These are phyloP conservation scores for Ajuga chamaepitys DNA, from an alignment of 257 asterid genomes.

Conservation along the genomic window DNA sequence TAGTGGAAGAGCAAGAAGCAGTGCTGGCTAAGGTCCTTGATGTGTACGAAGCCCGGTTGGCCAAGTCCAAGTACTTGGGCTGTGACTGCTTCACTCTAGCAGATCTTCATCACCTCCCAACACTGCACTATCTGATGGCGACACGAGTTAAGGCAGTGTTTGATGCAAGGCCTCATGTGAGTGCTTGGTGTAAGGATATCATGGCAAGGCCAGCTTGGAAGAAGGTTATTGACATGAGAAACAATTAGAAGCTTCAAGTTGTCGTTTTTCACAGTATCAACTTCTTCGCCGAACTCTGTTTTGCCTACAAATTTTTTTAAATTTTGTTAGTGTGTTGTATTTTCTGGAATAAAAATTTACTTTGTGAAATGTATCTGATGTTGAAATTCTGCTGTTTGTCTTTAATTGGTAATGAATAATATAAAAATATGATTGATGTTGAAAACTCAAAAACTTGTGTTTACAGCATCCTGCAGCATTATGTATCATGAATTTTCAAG, in stretches of 20 bases:
- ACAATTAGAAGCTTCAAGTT: neutral
- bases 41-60: conserved; percentile 41
- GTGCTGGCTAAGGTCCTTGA: conserved; percentile 41
- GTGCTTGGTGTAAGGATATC: conserved; percentile 42
- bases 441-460: neutral
- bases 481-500: too few species aligned
- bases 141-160: conserved; percentile 27
- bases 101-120: conserved; percentile 55
- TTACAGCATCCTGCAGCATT: neutral
- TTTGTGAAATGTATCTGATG: neutral
- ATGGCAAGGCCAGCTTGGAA: conserved; percentile 57
- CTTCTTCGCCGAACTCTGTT: neutral
- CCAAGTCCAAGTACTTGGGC: conserved; percentile 44
- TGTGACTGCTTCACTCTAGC: conserved; percentile 46
- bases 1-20: conserved; percentile 22
- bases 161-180: conserved; percentile 43
- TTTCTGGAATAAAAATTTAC: neutral
- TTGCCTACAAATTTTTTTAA: neutral
- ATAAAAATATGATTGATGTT: neutral
- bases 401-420: neutral
- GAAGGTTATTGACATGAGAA: conserved; percentile 35
- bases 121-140: conserved; percentile 24
- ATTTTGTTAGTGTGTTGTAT: neutral
- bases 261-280: neutral
- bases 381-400: neutral